These are phyloP conservation scores for Wallemia mellicola DNA, from an alignment of 1,284 basidiomycete genomes.

Conservation along the genomic window DNA sequence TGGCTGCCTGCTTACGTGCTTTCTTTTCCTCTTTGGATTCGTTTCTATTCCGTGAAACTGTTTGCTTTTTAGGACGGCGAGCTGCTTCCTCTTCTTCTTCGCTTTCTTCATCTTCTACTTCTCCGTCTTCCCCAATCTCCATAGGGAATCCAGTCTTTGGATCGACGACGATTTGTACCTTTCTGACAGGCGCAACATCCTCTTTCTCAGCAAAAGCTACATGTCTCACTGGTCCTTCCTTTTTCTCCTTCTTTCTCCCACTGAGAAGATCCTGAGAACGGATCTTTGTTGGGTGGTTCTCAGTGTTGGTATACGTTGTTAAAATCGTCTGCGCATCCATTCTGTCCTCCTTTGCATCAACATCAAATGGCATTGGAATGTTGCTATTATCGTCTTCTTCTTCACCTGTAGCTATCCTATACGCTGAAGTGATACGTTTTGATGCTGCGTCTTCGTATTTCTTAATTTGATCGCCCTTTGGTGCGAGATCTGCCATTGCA, in stretches of 20 bases:
- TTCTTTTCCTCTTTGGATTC: conserved; percentile 68
- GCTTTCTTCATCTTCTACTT: conserved; percentile 7
- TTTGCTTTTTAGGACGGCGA: conserved; percentile 8
- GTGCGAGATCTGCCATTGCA: conserved; percentile 29
- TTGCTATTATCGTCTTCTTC: conserved; percentile 20
- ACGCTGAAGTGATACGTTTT: conserved; percentile 1
- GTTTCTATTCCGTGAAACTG: conserved; percentile 33
- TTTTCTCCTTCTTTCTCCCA: conserved; percentile 1
- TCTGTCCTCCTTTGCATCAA: conserved; percentile 36
- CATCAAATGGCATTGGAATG: conserved; percentile 24
- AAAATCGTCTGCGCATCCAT: conserved; percentile 92
- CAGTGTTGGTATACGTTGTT: conserved; percentile 60
- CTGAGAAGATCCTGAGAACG: conserved; percentile 24
- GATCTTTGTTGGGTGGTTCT: conserved; percentile 72
- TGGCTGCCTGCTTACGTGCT: conserved; percentile 59
- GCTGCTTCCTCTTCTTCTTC: conserved; percentile 5
- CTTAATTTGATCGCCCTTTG: conserved; percentile 7
- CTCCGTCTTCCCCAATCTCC: conserved; percentile 11
- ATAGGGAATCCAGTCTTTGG: conserved; percentile 41
- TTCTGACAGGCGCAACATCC: conserved; percentile 11
- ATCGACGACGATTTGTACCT: conserved; percentile 36
- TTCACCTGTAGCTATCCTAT: conserved; percentile 5
- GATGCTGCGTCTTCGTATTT: conserved; percentile 9
- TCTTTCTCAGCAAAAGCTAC: neutral
- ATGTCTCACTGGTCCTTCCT: neutral